These are phyloP conservation scores for Aspergillus latus DNA, from an alignment of 2,329 filamentous ascomycete genomes.

Conservation along the genomic window DNA sequence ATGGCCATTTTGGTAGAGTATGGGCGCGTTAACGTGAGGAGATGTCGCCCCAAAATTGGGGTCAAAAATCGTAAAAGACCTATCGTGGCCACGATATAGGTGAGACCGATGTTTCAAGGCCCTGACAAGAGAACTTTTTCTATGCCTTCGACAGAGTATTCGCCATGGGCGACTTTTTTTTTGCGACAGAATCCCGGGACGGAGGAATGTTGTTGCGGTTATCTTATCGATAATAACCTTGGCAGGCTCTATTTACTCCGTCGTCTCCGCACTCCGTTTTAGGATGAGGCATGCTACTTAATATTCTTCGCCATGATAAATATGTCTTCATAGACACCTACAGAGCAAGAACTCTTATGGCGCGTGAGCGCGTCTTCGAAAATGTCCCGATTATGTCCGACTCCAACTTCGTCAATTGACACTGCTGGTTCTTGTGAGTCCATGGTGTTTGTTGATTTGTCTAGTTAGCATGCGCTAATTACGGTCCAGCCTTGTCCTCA, in stretches of 20 bases:
- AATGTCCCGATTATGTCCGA: conserved; percentile 6
- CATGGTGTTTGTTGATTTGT: neutral
- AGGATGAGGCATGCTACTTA: neutral
- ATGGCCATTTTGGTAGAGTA: conserved; percentile 30
- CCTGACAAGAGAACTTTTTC: neutral
- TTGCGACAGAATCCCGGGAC: conserved; percentile 23
- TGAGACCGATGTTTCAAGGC: conserved; percentile 31
- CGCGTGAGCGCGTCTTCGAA: neutral
- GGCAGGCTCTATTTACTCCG: conserved; percentile 2
- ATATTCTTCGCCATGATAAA: neutral
- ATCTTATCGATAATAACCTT: conserved; percentile 25
- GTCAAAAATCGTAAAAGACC: conserved; percentile 18
- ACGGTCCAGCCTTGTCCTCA: conserved; percentile 14
- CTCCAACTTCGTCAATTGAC: conserved; percentile 29
- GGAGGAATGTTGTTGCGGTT: conserved; percentile 27
- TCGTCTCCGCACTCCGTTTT: neutral
- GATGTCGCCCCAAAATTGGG: conserved; percentile 30
- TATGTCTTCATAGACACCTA: neutral
- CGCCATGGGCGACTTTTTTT: conserved; percentile 22
- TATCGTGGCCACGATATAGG: neutral
- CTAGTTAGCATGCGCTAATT: neutral
- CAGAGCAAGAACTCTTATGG: neutral
- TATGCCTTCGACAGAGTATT: neutral
- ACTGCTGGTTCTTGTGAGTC: conserved; percentile 27
- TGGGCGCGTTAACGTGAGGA: conserved; percentile 13